These are phyloP conservation scores for Cryptococcus hybrid DNA, from an alignment of 1,284 basidiomycete genomes.

Conservation along the genomic window DNA sequence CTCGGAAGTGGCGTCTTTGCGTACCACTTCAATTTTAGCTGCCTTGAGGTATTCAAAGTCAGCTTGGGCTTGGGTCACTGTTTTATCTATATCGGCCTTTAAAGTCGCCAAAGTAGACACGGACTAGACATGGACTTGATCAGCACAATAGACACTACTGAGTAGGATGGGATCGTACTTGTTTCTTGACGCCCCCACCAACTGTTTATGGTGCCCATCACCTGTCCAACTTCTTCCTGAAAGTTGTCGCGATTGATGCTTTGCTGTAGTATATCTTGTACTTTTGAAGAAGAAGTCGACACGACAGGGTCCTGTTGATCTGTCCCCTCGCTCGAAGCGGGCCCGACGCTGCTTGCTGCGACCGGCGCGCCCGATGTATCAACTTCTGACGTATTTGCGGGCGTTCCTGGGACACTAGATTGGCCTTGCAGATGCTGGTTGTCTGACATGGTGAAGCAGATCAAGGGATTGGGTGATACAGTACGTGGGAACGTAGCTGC, in stretches of 20 bases:
- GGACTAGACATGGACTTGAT: conserved; percentile 56
- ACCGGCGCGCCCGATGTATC: neutral
- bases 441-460: neutral
- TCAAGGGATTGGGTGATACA: neutral
- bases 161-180: conserved; percentile 57
- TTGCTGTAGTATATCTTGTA: conserved; percentile 54
- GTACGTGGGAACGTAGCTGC: no score
- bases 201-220: conserved; percentile 69
- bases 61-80: conserved; percentile 76
- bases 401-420: neutral
- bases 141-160: neutral
- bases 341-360: neutral
- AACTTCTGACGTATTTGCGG: neutral
- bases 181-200: conserved; percentile 83
- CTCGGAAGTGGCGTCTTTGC: conserved; percentile 28
- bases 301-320: neutral
- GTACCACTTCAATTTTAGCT: conserved; percentile 43
- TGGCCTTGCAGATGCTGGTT: neutral
- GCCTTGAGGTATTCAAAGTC: conserved; percentile 58
- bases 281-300: conserved; percentile 11
- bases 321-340: neutral
- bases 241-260: conserved; percentile 53
- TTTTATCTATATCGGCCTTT: conserved; percentile 71
- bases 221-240: conserved; percentile 82
- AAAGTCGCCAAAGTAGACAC: conserved; percentile 68